Base-by-base conservation (phyloP, 805 yeast species). In the Ogataea haglerorum region DNA sequence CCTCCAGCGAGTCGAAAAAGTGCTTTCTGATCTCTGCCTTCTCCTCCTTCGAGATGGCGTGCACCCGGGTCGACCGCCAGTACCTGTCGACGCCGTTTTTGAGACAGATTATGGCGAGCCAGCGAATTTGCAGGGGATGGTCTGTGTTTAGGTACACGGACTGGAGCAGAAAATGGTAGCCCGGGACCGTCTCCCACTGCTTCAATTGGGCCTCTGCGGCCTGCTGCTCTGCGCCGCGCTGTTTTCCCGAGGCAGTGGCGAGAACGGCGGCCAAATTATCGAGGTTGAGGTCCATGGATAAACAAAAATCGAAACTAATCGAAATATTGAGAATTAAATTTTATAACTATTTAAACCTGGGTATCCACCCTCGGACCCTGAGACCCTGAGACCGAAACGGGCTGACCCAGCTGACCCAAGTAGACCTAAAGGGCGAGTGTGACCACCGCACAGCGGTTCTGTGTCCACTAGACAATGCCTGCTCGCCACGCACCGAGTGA, bases 41-140 rank as follows among this genome's bases (percentile, higher is more conserved):
- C 54, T 89, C 97, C 13, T 83, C 87, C 34, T 72, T 73, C 2
- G 72, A 49, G 14, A 83, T 72, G 0, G 78, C 69, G 47, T 60
- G 56, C 24, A 70, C 64, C 14, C 86, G 69, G 0, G 87, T 70
- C 1, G 82, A 68, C 43, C 96, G 70, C 98, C 99, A 91, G 54
- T 78, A 78, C 56, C 76, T 78, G 13, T 87, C 95, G 15, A 88
- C 69, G 2, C 95, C 95, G 60, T 91, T 91, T 56, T 93, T 91
- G 62, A 91, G 79, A 48, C 84, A 85, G 30, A 91, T 91, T 2
- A 88, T 72, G 0, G 95, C 89, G 18, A 90, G 66, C 95, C 96
- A 89, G 53, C 98, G 69, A 6, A 79, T 67, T 43, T 84, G 85
- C 22, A 83, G 61, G 0, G 89, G 74, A 13, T 76, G 52, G 0